Conservation (phyloP, 192 early-diverging fungal species). For the Rhizophlyctis rosea region DNA sequence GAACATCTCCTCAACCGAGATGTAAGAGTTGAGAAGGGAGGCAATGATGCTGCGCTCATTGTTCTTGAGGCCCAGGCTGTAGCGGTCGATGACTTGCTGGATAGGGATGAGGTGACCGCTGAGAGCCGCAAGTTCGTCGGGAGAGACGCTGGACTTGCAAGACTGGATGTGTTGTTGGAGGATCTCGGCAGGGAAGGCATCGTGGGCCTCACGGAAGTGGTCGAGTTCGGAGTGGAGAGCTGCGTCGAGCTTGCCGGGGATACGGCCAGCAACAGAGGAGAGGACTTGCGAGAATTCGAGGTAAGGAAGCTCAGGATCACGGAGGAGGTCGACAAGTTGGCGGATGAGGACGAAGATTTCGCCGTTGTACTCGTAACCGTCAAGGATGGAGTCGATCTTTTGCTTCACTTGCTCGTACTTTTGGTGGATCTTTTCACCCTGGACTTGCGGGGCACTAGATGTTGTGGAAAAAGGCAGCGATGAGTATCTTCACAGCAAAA, state of each 20-base stretch:
- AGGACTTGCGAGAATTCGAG: constrained; percentile 76
- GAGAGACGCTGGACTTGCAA: constrained; percentile 30
- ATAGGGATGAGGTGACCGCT: constrained; percentile 66
- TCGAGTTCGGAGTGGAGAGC: constrained; percentile 21
- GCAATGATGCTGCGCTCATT: constrained; percentile 73
- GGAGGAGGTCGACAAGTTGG: constrained; percentile 70
- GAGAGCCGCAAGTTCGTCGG: constrained; percentile 65
- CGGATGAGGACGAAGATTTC: constrained; percentile 68
- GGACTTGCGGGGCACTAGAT: constrained; percentile 71
- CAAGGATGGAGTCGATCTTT: constrained; percentile 71
- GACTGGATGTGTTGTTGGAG: constrained; percentile 63
- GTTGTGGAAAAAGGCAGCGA: constrained; percentile 21
- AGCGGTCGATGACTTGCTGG: constrained; percentile 61
- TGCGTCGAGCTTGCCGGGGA: constrained; percentile 65
- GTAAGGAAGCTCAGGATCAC: constrained; percentile 79
- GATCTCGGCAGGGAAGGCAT: constrained; percentile 69
- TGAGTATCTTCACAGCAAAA: background rate
- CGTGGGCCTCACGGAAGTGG: constrained; percentile 26
- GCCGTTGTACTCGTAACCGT: constrained; percentile 83
- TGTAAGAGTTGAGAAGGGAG: constrained; percentile 79
- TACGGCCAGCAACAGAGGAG: constrained; percentile 78
- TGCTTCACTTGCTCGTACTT: constrained; percentile 60
- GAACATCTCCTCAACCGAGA: constrained; percentile 82
- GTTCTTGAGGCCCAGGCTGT: constrained; percentile 68
- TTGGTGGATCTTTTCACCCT: constrained; percentile 88